These are phyloP conservation scores for Choiromyces venosus DNA, from an alignment of 495 filamentous ascomycete genomes.

Conservation along the genomic window DNA sequence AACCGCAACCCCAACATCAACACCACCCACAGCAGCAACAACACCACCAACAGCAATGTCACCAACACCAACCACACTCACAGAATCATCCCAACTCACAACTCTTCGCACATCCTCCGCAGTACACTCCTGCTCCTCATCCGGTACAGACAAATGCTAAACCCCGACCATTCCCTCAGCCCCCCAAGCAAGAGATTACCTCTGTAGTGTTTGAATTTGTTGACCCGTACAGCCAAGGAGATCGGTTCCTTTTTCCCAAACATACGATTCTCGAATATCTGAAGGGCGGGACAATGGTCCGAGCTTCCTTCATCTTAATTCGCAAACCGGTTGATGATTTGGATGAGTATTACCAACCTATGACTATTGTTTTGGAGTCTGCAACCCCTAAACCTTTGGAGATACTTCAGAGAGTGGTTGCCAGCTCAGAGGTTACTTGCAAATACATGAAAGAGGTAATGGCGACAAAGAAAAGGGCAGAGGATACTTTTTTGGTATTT, in stretches of 20 bases:
- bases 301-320: constrained; percentile 63
- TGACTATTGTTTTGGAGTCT: constrained; percentile 56
- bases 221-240: constrained; percentile 65
- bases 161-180: constrained; percentile 36
- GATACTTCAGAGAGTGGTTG: constrained; percentile 36
- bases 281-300: constrained; percentile 48
- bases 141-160: constrained; percentile 41
- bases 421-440: constrained; percentile 35
- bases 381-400: constrained; percentile 32
- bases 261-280: constrained; percentile 73
- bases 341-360: constrained; percentile 80
- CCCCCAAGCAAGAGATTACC: constrained; percentile 57
- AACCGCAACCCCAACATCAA: constrained; percentile 24
- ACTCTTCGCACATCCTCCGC: constrained; percentile 19
- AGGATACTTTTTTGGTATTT: constrained; percentile 38
- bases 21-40: constrained; percentile 27
- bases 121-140: constrained; percentile 47
- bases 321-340: constrained; percentile 49
- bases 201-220: constrained; percentile 81
- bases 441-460: constrained; percentile 41
- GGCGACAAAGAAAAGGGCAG: constrained; percentile 38
- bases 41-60: constrained; percentile 28
- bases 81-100: constrained; percentile 12
- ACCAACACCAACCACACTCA: constrained; percentile 24
- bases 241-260: constrained; percentile 85